These are phyloP conservation scores for Blastocystis sp. DNA, from an alignment of 352 stramenopile species.

Conservation along the genomic window DNA sequence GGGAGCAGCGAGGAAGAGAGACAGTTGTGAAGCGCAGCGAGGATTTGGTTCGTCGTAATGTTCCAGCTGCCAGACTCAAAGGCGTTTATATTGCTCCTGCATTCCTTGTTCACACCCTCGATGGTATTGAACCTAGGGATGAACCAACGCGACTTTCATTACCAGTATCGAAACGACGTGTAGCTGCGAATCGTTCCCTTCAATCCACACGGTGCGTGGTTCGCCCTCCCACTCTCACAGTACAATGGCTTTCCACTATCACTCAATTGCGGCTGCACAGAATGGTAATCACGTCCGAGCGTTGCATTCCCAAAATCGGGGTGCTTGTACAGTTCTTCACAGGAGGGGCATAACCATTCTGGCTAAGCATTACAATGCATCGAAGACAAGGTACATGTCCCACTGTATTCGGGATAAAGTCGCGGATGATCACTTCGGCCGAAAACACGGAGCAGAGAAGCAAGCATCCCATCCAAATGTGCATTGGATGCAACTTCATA, in stretches of 20 bases:
- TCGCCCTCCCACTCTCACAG: constrained; percentile 14
- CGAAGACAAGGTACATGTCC: not conserved
- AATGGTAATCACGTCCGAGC: constrained; percentile 11
- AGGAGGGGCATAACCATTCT: constrained; percentile 47
- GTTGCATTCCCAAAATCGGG: constrained; percentile 50
- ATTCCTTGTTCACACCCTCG: constrained; percentile 48
- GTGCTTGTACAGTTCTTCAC: not conserved
- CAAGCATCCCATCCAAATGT: not conserved
- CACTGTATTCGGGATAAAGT: constrained; percentile 37
- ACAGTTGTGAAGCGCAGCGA: not conserved
- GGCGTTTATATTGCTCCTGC: not conserved
- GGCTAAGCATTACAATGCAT: not conserved
- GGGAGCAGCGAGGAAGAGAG: not conserved
- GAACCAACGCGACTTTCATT: not conserved
- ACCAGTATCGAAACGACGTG: constrained; percentile 46
- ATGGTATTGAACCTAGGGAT: constrained; percentile 30
- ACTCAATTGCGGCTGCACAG: not conserved
- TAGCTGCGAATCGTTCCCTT: not conserved
- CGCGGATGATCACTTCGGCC: constrained; percentile 24
- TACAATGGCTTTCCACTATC: constrained; percentile 3
- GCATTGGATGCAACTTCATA: not conserved
- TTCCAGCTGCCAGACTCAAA: not conserved
- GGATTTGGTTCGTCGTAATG: not conserved
- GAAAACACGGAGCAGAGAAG: not conserved
- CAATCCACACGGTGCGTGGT: constrained; percentile 12